A percentile compares a stretch with the other conserved stretches of the same genome.
These are phyloP conservation scores for Solanum lycopersicoides DNA, from an alignment of 257 asterid genomes.

Conservation along the genomic window DNA sequence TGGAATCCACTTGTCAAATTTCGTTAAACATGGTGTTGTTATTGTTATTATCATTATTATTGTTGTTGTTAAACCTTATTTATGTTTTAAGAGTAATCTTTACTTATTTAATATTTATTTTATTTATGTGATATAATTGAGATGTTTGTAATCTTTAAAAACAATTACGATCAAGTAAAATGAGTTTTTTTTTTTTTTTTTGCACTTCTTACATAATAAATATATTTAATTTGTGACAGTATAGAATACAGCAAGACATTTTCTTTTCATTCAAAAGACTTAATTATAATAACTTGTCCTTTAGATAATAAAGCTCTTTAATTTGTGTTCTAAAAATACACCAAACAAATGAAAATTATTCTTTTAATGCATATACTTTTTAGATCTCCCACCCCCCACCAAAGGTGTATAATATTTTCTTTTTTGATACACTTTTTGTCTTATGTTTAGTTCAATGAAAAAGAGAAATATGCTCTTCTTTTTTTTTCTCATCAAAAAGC, in stretches of 20 bases:
- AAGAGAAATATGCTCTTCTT: not conserved
- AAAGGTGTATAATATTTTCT: not conserved
- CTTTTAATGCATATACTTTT: not conserved
- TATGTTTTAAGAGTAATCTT: too few relatives aligned
- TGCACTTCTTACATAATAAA: not conserved
- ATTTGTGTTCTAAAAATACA: not conserved
- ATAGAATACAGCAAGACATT: not conserved
- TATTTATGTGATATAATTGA: not conserved
- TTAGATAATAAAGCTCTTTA: not conserved
- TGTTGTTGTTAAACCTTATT: not conserved
- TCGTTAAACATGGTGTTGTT: too few relatives aligned
- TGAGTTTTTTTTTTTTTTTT: not conserved
- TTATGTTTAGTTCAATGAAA: not conserved
- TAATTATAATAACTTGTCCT: not conserved
- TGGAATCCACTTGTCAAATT: too few relatives aligned
- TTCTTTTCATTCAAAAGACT: not conserved
- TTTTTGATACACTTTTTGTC: not conserved
- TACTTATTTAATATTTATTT: not conserved
- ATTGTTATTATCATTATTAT: too few relatives aligned
- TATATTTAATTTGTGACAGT: not conserved
- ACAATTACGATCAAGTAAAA: not conserved
- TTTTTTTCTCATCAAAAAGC: not conserved
- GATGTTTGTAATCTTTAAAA: not conserved
- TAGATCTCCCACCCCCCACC: not conserved
- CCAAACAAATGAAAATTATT: not conserved